Evolutionary conservation across 2,329 filamentous ascomycete species (phyloP).

Genomic region (Lachnellula arida): DNA sequence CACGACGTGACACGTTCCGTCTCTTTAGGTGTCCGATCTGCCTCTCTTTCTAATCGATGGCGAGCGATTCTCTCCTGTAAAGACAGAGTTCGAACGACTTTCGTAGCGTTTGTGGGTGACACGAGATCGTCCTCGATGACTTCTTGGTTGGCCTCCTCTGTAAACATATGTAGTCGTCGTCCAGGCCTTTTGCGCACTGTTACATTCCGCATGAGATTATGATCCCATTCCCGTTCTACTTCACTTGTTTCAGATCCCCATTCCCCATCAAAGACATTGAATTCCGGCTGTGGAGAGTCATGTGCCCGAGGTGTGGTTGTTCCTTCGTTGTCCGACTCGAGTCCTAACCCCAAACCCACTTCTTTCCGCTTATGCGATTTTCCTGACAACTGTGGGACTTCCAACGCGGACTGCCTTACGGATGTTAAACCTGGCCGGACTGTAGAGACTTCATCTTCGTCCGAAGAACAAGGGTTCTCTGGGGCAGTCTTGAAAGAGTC

Average conservation of each 20-base stretch:
- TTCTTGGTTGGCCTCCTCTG: slow-evolving; percentile 34
- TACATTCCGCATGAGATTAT: slow-evolving; percentile 49
- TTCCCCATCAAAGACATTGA: slow-evolving; percentile 54
- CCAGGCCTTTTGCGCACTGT: slow-evolving; percentile 42
- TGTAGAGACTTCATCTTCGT: slow-evolving; percentile 48
- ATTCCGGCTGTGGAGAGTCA: slow-evolving; percentile 42
- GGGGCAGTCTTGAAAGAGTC: slow-evolving; percentile 70
- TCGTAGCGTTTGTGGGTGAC: slow-evolving; percentile 48
- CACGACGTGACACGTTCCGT: slow-evolving; percentile 9
- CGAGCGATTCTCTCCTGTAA: slow-evolving; percentile 26
- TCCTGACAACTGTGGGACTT: slow-evolving; percentile 15
- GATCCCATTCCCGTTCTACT: slow-evolving; percentile 51
- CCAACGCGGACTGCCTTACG: slow-evolving; percentile 18
- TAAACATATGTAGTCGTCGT: slow-evolving; percentile 17
- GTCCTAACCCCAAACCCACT: slow-evolving; percentile 32
- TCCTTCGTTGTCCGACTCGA: slow-evolving; percentile 37
- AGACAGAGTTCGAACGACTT: slow-evolving; percentile 30
- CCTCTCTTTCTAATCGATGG: slow-evolving; percentile 22
- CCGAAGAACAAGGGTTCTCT: slow-evolving; percentile 59
- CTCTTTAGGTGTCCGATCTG: slow-evolving; percentile 18
- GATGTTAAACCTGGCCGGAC: slow-evolving; percentile 32
- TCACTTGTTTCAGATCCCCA: slow-evolving; percentile 46
- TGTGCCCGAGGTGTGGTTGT: slow-evolving; percentile 28
- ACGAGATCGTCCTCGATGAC: slow-evolving; percentile 45
- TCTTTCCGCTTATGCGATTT: slow-evolving; percentile 21